Conservation (phyloP, 169 alveolate species). For the Cryptosporidium baileyi region DNA sequence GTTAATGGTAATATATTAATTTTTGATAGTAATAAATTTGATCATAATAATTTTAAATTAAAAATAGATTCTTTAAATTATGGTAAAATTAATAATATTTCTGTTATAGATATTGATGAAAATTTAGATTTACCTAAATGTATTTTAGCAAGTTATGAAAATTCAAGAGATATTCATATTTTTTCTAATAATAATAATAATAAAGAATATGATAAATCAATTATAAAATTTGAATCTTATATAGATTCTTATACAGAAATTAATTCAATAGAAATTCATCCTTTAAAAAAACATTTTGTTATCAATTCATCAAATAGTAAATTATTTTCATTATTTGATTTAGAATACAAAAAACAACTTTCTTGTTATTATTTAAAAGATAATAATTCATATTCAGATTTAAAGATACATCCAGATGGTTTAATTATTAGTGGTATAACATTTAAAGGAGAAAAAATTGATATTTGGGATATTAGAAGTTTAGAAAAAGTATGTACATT, state of each 20-base stretch:
- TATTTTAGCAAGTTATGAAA: too few species aligned
- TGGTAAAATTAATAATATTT: too few species aligned
- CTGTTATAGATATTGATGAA: too few species aligned
- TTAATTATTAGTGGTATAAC: slow-evolving; percentile 82
- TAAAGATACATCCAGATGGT: slow-evolving; percentile 86
- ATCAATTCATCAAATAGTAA: slow-evolving; percentile 2
- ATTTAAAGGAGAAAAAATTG: slow-evolving; percentile 76
- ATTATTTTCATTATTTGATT: slow-evolving; percentile 1
- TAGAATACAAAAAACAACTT: neutral
- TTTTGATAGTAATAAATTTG: too few species aligned
- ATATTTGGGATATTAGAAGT: slow-evolving; percentile 84
- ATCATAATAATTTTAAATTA: too few species aligned
- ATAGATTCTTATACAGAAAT: neutral
- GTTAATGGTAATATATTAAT: slow-evolving; percentile 30
- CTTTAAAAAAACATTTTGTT: slow-evolving; percentile 11
- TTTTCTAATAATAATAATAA: too few species aligned
- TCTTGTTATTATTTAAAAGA: neutral
- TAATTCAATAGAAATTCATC: neutral
- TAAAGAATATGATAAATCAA: too few species aligned
- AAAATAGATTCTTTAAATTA: too few species aligned
- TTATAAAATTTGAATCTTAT: too few species aligned
- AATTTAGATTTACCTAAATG: too few species aligned
- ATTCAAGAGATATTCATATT: too few species aligned
- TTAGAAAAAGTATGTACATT: slow-evolving; percentile 31
- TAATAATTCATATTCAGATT: neutral